Evolutionary conservation across 306 rosid species (phyloP), one percentile per base, ranked within the genome.

Genomic region (Castanea crenata): DNA sequence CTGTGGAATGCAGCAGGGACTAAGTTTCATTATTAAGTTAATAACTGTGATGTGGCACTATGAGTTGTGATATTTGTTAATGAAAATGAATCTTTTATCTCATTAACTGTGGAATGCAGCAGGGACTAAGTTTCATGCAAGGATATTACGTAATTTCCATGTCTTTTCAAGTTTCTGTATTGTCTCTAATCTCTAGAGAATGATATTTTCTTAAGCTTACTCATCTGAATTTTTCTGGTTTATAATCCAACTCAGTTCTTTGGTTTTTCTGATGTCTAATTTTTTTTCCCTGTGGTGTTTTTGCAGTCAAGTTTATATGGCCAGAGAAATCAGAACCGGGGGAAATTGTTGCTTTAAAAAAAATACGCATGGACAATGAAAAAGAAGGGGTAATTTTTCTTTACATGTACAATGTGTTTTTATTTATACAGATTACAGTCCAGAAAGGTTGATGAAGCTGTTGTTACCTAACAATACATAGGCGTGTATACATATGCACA

Each of bases 341-440:
- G 23, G 92, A 91, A 84, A 89, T 89, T 77, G 96, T 91, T 84
- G 96, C 96, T 29, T 82, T 91, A 82, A 91, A 91, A 82, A 91
- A 85, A 80, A 89, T 91, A 80, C 87, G 92, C 34, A 91, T 91
- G 92, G 96, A 89, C 84, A 89, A 84, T 31, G 92, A 91, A 84
- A 91, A 87, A 79, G 95, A 87, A 62, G 91, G 96, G 91, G 95
- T 89, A 89, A 74, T 27, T 71, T 65, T 73, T 71, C 15, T 14
- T 58, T 77, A 57, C 52, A 52, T 52, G 56, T 63, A 68, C 49
- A n/a, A 16, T 62, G 14, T 56, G 75, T 75, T 29, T 2, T 73
- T 69, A 12, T 73, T 74, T 58, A 52, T 77, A 27, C 61, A 18
- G 65, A 34, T n/a, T 67, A 32, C 35, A 4, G 21, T 6, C 29